Base-by-base conservation (phyloP, 257 asterid genomes). In the Solanum piurae region DNA sequence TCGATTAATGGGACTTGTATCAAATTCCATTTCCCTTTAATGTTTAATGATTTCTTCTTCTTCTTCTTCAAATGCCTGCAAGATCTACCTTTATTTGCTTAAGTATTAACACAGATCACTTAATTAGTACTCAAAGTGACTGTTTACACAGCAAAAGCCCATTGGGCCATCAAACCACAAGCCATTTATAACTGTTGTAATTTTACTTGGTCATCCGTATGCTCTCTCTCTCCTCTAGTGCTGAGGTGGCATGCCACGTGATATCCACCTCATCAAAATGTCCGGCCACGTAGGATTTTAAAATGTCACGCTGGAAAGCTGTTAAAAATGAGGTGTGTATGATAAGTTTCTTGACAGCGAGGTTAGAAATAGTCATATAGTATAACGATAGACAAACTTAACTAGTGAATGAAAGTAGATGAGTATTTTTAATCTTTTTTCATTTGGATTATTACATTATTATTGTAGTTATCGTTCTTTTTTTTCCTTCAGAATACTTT, bases 1-100 rank as follows among this genome's bases (percentile, higher is more conserved):
- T 21, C 95, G 95, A 90, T 91, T 93, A 64, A 95, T 91, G 74
- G 99, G 95, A 60, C 93, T 94, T 23, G 96, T 90, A 92, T 92
- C 99, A 37, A 97, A 91, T 91, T 97, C 99, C 99, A 97, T 95
- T 37, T 33, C 34, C 34, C 34, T 33, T 33, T 33, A 33, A 33
- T 27, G 66, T n/a, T 14, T 6, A 58, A 52, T 64, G 33, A 31
- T 12, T 55, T 85, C 42, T 85, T 79, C 60, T 29, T 13, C 83
- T 75, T 18, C 69, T 31, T 14, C 84, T 77, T 21, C 72, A 42
- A 72, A 40, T 86, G 36, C 83, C 82, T 74, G 6, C 31, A 74
- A 74, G 83, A 74, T 74, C 52, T 21, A 74, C 31, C 52, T 21
- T 29, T 21, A 36, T 74, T 36, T 74, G 18, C 29, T 37, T 21